Conservation (phyloP, 2,329 filamentous ascomycete species). For the Xylaria sp. region DNA sequence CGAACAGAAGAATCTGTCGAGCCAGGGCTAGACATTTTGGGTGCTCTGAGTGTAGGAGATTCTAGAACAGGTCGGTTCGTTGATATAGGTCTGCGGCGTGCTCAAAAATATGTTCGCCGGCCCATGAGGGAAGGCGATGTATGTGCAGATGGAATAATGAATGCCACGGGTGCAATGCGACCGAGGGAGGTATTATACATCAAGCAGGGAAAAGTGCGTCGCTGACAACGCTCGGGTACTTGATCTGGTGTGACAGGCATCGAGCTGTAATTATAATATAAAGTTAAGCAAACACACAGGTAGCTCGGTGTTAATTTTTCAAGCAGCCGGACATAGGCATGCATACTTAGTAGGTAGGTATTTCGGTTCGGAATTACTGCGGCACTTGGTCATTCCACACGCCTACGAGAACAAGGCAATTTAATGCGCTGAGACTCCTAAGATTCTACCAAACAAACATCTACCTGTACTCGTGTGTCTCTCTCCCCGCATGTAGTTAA, state of each 20-base stretch:
- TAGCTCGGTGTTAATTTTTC: slow-evolving; percentile 17
- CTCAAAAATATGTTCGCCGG: background rate
- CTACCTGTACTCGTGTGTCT: background rate
- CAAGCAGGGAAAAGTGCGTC: background rate
- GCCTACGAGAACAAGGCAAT: background rate
- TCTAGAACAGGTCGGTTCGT: background rate
- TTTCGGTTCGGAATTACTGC: slow-evolving; percentile 18
- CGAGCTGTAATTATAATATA: slow-evolving; percentile 11
- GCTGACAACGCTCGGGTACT: background rate
- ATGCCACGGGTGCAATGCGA: background rate
- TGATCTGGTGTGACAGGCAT: background rate
- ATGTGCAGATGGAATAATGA: slow-evolving; percentile 9
- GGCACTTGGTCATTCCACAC: background rate
- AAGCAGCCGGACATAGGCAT: background rate
- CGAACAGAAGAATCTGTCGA: slow-evolving; percentile 21
- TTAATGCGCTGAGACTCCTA: too few relatives aligned
- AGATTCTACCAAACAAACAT: background rate
- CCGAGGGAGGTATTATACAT: slow-evolving; percentile 2
- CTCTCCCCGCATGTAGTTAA: background rate
- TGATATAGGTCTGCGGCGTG: background rate
- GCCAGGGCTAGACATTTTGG: background rate
- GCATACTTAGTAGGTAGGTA: too few relatives aligned
- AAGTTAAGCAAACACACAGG: background rate
- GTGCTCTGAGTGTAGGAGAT: background rate
- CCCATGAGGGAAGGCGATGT: background rate